phyloP scores from a whole-genome alignment of 75 land plant genomes.

The Sequoiadendron giganteum region DNA sequence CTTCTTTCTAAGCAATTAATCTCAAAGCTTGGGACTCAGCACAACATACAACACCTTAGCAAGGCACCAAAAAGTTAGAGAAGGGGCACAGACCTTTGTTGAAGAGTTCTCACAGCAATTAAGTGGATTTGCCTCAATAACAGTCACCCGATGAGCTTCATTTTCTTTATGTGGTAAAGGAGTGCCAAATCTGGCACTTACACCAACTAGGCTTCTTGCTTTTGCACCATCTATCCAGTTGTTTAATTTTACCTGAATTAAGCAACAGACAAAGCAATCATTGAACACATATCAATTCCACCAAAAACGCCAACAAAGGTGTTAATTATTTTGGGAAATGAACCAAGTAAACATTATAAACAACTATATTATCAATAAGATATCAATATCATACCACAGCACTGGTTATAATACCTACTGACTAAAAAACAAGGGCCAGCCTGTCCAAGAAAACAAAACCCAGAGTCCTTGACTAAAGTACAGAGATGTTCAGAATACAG shows the following conservation, averaged over 20 bases:
- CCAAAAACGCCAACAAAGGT: background rate
- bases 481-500: background rate
- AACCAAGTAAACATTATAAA: background rate
- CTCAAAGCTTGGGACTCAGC: background rate
- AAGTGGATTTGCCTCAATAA: constrained; percentile 53
- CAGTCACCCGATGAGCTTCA: constrained; percentile 31
- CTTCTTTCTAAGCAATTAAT: background rate
- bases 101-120: constrained; percentile 54
- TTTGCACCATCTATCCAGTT: constrained; percentile 62
- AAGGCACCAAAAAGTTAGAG: background rate
- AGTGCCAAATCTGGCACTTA: constrained; percentile 85
- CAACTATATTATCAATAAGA: background rate
- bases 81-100: constrained; percentile 31
- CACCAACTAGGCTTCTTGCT: constrained; percentile 45
- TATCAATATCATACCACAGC: background rate
- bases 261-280: background rate
- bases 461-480: background rate
- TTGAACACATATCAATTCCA: background rate
- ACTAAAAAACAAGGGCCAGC: background rate
- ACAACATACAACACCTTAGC: background rate
- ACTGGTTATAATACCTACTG: background rate
- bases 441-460: background rate
- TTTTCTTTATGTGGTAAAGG: constrained; percentile 38
- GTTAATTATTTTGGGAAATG: background rate
- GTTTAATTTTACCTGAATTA: constrained; percentile 77